Base-by-base conservation (phyloP, 2,329 filamentous ascomycete genomes). In the Apiospora hydei region DNA sequence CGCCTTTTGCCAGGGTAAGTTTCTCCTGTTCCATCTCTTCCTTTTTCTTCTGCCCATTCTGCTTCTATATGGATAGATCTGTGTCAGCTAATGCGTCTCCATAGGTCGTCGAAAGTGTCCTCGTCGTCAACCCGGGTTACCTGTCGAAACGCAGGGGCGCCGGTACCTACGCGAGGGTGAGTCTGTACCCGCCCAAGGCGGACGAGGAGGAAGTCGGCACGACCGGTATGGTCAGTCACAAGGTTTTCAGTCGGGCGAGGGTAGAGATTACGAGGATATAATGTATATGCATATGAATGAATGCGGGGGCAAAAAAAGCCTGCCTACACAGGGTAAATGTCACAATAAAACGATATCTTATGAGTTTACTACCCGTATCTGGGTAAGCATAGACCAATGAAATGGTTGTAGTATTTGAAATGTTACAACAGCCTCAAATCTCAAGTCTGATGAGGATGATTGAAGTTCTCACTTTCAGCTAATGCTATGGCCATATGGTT, bases 111-210 rank as follows among this genome's bases (percentile, higher is more conserved):
- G 94, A 98, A 78, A 94, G 92, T 76, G 95, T 98, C 0, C 83
- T 98, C 8, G 91, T 95, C 16, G 92, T 99, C 78, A 99, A 99
- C 81, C 96, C 96, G 0, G 96, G 96, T 6, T 92, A 90, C 69
- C 84, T 98, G 46, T 96, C 94, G 21, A 98, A 97, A 83, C 90
- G 93, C 71, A 91, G 91, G 72, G 95, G 92, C 1, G 88, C 95
- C 0, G 96, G 96, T 7, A 98, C 95, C 0, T 98, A 93, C 81
- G 94, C 94, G 0, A 91, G 92, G 69, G 88, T 99, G 86, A 90
- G 90, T 26, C 83, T 98, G 8, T 88, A 93, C 74, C 91, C 93
- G 1, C 89, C 92, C 18, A 82, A 82, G 7, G 75, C 93, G 57
- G 87, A 84, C 0, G 88, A 91, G 0, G 87, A 89, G 47, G 91